A percentile compares a stretch with the other conserved stretches of the same genome.
phyloP scores from a whole-genome alignment of 495 filamentous ascomycete genomes.

The Hyaloscypha variabilis region DNA sequence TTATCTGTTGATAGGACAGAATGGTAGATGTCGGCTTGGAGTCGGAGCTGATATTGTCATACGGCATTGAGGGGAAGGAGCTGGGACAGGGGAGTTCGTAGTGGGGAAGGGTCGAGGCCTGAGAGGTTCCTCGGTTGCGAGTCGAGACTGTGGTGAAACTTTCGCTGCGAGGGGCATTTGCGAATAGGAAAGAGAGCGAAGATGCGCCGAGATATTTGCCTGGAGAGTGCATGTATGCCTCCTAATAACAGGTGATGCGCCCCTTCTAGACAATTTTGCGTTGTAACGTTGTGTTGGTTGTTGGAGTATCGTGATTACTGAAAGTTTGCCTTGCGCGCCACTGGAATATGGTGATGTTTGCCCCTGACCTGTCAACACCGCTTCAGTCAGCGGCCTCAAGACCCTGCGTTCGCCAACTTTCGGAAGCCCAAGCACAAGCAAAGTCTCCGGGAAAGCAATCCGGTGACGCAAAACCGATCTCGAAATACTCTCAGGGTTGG shows the following conservation, averaged over 20 bases:
- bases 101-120: not conserved
- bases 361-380: not conserved
- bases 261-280: not conserved
- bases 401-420: no score
- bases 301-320: not conserved
- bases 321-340: not conserved
- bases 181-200: not conserved
- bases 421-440: no score
- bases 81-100: not conserved
- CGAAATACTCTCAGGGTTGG: not conserved
- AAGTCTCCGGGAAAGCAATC: not conserved
- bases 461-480: not conserved
- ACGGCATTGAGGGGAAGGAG: not conserved
- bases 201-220: not conserved
- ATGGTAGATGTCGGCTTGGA: no score
- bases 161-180: not conserved
- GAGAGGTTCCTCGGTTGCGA: not conserved
- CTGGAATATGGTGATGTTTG: not conserved
- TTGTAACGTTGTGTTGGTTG: no score
- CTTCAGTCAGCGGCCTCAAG: not conserved
- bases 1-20: no score
- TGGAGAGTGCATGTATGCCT: not conserved
- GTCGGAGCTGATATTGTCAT: no score
- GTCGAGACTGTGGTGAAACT: slow-evolving; percentile 20
- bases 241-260: not conserved